A percentile compares a stretch with the other conserved stretches of the same genome.
These are phyloP conservation scores for Graphiopsis chlorocephala DNA, from an alignment of 2,329 filamentous ascomycete species.

Conservation along the genomic window DNA sequence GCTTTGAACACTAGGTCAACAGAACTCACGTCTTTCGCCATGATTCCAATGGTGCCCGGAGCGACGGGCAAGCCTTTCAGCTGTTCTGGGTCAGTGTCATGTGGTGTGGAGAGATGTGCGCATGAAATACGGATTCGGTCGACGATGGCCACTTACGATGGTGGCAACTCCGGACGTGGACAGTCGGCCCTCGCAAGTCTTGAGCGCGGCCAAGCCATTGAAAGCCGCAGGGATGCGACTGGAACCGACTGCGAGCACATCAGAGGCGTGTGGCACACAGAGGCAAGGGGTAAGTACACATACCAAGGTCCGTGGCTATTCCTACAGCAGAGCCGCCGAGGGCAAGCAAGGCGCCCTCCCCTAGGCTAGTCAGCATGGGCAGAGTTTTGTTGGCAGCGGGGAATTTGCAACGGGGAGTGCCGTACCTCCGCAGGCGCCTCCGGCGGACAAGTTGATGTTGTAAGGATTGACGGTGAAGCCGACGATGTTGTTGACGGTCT, in stretches of 20 bases:
- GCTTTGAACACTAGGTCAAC: constrained; percentile 16
- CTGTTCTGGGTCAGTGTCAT: constrained; percentile 2
- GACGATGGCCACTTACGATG: constrained; percentile 15
- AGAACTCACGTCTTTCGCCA: constrained; percentile 14
- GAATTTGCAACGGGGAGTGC: neutral
- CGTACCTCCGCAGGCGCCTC: constrained; percentile 23
- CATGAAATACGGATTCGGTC: neutral
- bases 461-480: constrained; percentile 22
- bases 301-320: constrained; percentile 20
- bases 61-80: constrained; percentile 21
- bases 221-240: constrained; percentile 24
- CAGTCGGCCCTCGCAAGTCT: constrained; percentile 17
- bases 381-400: constrained; percentile 1
- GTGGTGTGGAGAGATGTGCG: neutral
- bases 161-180: constrained; percentile 19
- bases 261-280: constrained; percentile 4
- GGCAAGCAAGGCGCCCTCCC: constrained; percentile 24
- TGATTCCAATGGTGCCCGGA: constrained; percentile 21
- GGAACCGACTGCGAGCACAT: constrained; percentile 18
- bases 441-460: constrained; percentile 20
- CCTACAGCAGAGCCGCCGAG: constrained; percentile 24
- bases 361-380: constrained; percentile 12
- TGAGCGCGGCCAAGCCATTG: constrained; percentile 22
- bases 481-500: constrained; percentile 23
- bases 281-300: neutral